These are phyloP conservation scores for Pichia kudriavzevii DNA, from an alignment of 1,139 yeast species.

Conservation along the genomic window DNA sequence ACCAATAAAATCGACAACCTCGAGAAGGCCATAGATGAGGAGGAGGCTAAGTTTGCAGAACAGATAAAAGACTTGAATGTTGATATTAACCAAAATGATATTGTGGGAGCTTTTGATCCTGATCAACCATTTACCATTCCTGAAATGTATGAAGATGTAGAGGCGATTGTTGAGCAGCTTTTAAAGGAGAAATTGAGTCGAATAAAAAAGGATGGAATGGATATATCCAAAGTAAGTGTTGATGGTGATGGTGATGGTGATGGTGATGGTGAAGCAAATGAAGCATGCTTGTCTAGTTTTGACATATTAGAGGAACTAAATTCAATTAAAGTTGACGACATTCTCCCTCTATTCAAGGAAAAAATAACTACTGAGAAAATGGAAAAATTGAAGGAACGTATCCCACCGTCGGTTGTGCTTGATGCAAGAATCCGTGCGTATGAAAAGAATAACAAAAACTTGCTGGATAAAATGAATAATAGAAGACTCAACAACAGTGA, in stretches of 20 bases:
- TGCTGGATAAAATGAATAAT: slow-evolving; percentile 37
- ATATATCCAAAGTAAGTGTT: slow-evolving; percentile 18
- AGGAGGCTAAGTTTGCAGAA: slow-evolving; percentile 43
- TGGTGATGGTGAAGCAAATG: neutral
- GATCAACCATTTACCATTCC: slow-evolving; percentile 77
- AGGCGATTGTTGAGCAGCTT: slow-evolving; percentile 25
- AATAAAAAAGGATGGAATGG: neutral
- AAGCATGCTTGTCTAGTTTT: neutral
- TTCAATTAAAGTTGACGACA: slow-evolving; percentile 18
- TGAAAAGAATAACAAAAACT: slow-evolving; percentile 53
- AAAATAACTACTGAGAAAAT: slow-evolving; percentile 11
- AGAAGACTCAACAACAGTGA: slow-evolving; percentile 42
- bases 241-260: slow-evolving; percentile 3
- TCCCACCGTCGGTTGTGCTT: slow-evolving; percentile 59
- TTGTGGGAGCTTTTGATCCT: slow-evolving; percentile 60
- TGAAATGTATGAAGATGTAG: slow-evolving; percentile 46
- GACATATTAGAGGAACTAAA: slow-evolving; percentile 13
- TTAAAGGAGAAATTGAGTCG: slow-evolving; percentile 10
- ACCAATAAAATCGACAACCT: slow-evolving; percentile 47
- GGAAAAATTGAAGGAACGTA: slow-evolving; percentile 20
- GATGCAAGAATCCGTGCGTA: slow-evolving; percentile 80
- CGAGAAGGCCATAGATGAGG: slow-evolving; percentile 50
- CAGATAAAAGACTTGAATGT: slow-evolving; percentile 32
- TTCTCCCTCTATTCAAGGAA: slow-evolving; percentile 23
- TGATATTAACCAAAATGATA: slow-evolving; percentile 22